Percentiles rank a stretch among this genome's conserved stretches.
Evolutionary conservation across 495 filamentous ascomycete genomes (phyloP).

Genomic region (Darksidea phi): DNA sequence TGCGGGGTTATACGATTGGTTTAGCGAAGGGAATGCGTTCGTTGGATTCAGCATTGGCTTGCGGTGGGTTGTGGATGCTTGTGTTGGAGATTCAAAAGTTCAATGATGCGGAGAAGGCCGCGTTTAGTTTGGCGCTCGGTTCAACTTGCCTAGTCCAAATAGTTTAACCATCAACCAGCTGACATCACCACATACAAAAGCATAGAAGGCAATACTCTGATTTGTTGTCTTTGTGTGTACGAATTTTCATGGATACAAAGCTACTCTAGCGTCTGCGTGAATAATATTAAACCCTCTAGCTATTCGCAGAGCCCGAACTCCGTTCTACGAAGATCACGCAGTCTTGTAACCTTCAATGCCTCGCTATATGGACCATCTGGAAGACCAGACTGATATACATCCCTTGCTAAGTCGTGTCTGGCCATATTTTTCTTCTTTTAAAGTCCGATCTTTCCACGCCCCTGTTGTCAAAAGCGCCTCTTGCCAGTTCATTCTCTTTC

Average conservation of each 20-base stretch:
- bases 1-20: not conserved
- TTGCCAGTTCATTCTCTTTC: not conserved
- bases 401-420: not conserved
- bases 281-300: no score
- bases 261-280: no score
- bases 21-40: not conserved
- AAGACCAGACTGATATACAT: not conserved
- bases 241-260: no score
- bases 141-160: conserved; percentile 8
- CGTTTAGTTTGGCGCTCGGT: conserved; percentile 4
- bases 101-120: conserved; percentile 1
- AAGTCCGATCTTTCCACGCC: not conserved
- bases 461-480: not conserved
- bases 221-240: no score
- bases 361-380: no score
- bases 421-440: not conserved
- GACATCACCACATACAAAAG: no score
- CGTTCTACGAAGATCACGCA: no score
- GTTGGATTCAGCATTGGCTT: not conserved
- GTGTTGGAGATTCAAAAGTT: not conserved
- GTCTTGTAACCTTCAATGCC: no score
- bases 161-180: no score
- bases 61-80: not conserved
- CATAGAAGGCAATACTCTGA: no score
- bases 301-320: no score